phyloP scores from a whole-genome alignment of 1,284 basidiomycete species.

The Ustilago trichophora region DNA sequence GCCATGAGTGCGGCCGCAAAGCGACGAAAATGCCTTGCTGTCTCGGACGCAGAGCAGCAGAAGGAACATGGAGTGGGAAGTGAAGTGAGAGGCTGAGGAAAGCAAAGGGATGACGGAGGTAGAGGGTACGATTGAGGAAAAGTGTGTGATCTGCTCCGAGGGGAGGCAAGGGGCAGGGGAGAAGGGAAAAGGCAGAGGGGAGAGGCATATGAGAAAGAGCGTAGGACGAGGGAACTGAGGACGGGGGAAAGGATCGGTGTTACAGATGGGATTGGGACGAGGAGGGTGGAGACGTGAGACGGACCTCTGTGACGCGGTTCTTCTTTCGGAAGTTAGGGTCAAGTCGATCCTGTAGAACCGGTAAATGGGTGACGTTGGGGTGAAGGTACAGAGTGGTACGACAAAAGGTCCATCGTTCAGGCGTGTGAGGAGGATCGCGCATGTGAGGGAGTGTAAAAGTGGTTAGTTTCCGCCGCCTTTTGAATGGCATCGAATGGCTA shows the following conservation, averaged over 20 bases:
- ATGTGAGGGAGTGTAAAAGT: slow-evolving; percentile 12
- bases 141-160: too few relatives aligned
- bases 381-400: slow-evolving; percentile 4
- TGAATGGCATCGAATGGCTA: slow-evolving; percentile 20
- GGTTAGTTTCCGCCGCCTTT: slow-evolving; percentile 38
- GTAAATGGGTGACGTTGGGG: slow-evolving; percentile 7
- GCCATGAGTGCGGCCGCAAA: slow-evolving; percentile 46
- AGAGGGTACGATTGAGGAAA: background rate
- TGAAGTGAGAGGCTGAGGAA: background rate
- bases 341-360: slow-evolving; percentile 42
- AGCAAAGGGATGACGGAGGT: background rate
- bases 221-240: slow-evolving; percentile 2
- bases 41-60: background rate
- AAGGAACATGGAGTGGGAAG: background rate
- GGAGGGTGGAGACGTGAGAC: slow-evolving; percentile 18
- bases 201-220: too few relatives aligned
- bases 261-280: background rate
- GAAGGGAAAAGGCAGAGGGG: background rate
- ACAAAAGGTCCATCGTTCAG: slow-evolving; percentile 2
- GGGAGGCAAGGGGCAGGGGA: too few relatives aligned
- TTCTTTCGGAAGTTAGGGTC: slow-evolving; percentile 64
- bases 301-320: slow-evolving; percentile 63
- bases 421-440: background rate
- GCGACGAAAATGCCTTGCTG: slow-evolving; percentile 27
- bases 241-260: background rate